Conservation (phyloP, 345 rosid species). For the Mangifera indica region DNA sequence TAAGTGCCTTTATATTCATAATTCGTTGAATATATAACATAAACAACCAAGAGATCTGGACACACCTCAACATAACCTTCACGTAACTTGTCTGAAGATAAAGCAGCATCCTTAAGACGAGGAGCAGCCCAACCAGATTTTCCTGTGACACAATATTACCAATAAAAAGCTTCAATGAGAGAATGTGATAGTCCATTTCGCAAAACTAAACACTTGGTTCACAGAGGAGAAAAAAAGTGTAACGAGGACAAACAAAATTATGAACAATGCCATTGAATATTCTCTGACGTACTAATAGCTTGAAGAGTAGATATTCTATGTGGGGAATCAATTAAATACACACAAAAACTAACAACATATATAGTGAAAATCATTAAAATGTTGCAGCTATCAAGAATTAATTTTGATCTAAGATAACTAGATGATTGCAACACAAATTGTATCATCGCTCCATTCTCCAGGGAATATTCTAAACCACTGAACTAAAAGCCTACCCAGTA, state of each 20-base stretch:
- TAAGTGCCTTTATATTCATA: neutral
- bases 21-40: neutral
- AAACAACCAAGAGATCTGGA: neutral
- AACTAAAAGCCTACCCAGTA: neutral
- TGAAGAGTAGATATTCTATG: neutral
- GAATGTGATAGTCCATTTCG: neutral
- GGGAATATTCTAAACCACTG: neutral
- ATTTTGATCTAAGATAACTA: neutral
- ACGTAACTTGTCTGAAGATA: slow-evolving; percentile 78
- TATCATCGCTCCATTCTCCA: neutral
- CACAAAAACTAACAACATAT: neutral
- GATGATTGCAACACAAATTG: neutral
- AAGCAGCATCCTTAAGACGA: slow-evolving; percentile 92
- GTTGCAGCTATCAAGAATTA: neutral
- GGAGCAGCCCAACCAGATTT: slow-evolving; percentile 97
- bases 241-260: neutral
- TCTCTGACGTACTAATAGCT: neutral
- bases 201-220: neutral
- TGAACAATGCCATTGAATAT: neutral
- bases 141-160: slow-evolving; percentile 41
- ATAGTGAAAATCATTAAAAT: neutral
- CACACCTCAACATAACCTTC: slow-evolving; percentile 90
- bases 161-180: slow-evolving; percentile 4
- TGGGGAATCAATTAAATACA: neutral
- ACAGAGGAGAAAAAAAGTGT: neutral